phyloP scores from a whole-genome alignment of 2,329 filamentous ascomycete species.

The Peltaster fructicola region DNA sequence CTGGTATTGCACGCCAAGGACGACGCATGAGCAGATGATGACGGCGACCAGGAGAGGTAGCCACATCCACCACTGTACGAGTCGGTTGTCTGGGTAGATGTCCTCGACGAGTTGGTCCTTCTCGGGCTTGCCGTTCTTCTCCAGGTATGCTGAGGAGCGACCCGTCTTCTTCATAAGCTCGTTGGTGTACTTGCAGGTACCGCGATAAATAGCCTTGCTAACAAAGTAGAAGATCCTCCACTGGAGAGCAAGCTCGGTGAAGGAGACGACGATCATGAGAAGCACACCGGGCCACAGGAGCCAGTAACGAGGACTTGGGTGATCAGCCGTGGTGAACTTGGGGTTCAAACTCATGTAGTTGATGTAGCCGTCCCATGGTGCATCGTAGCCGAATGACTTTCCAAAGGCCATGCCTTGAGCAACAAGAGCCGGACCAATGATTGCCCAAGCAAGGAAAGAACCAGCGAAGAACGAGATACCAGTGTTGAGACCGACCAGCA shows the following conservation, averaged over 20 bases:
- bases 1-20: constrained; percentile 36
- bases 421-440: constrained; percentile 41
- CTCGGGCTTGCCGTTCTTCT: constrained; percentile 22
- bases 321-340: constrained; percentile 21
- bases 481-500: constrained; percentile 41
- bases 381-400: constrained; percentile 13
- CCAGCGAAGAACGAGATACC: constrained; percentile 41
- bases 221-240: constrained; percentile 25
- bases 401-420: constrained; percentile 33
- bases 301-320: constrained; percentile 34
- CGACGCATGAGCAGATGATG: constrained; percentile 33
- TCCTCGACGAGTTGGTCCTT: constrained; percentile 32
- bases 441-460: constrained; percentile 36
- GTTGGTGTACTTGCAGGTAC: constrained; percentile 27
- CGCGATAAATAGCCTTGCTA: constrained; percentile 33
- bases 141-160: constrained; percentile 25
- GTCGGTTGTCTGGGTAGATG: constrained; percentile 28
- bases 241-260: constrained; percentile 19
- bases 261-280: constrained; percentile 33
- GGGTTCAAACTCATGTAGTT: constrained; percentile 23
- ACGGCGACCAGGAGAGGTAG: constrained; percentile 27
- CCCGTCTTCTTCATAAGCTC: constrained; percentile 22
- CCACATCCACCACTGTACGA: constrained; percentile 39
- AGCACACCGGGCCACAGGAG: constrained; percentile 35
- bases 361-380: constrained; percentile 24